Conservation (phyloP, 129 eudicot genomes). For the Artemisia annua region DNA sequence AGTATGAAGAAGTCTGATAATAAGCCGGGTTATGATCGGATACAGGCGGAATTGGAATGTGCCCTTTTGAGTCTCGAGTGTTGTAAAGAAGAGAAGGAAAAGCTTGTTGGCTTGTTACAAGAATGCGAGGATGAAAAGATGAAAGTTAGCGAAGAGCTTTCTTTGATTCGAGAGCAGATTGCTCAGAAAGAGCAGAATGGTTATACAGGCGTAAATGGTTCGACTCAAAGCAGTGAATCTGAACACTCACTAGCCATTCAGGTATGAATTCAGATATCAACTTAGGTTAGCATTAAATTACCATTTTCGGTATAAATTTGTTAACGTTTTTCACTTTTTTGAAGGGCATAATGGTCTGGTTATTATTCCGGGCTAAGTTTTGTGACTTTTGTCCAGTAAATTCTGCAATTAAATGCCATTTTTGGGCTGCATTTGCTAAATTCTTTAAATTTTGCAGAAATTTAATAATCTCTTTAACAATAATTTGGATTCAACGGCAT, state of each 20-base stretch:
- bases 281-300: too few species aligned
- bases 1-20: slow-evolving; percentile 71
- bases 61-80: slow-evolving; percentile 85
- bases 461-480: too few species aligned
- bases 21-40: slow-evolving; percentile 69
- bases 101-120: slow-evolving; percentile 53
- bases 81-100: slow-evolving; percentile 94
- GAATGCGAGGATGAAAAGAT: slow-evolving; percentile 58
- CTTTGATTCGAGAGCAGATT: slow-evolving; percentile 38
- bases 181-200: slow-evolving; percentile 33
- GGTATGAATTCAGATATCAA: slow-evolving; percentile 31
- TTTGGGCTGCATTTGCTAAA: too few species aligned
- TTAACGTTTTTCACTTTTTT: too few species aligned
- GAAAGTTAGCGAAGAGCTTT: slow-evolving; percentile 44
- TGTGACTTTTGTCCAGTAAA: too few species aligned
- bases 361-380: too few species aligned
- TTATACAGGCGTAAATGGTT: slow-evolving; percentile 10
- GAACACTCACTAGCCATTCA: slow-evolving; percentile 31
- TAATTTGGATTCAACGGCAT: too few species aligned
- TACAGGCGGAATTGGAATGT: slow-evolving; percentile 82
- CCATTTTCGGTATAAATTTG: too few species aligned
- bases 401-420: too few species aligned
- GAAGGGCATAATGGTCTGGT: too few species aligned
- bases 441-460: too few species aligned
- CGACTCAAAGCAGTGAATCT: slow-evolving; percentile 1